These are phyloP conservation scores for Colletotrichum godetiae DNA, from an alignment of 2,329 filamentous ascomycete genomes.

Conservation along the genomic window DNA sequence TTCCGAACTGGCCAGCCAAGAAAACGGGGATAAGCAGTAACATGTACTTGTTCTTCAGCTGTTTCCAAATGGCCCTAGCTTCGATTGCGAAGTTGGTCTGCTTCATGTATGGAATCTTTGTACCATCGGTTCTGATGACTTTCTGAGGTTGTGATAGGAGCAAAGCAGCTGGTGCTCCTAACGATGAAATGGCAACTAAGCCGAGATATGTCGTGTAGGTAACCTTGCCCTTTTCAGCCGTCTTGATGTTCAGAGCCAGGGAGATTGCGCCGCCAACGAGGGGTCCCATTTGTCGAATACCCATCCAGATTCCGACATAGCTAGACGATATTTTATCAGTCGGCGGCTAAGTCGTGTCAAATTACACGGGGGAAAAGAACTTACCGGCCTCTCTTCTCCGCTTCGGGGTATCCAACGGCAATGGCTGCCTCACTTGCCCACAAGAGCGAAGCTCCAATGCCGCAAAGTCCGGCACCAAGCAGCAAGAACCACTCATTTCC, in stretches of 20 bases:
- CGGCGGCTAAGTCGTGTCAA: not conserved
- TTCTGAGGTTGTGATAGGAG: slow-evolving; percentile 57
- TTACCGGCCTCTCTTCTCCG: slow-evolving; percentile 64
- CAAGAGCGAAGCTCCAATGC: slow-evolving; percentile 48
- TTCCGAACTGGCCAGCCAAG: slow-evolving; percentile 25
- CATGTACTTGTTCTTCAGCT: slow-evolving; percentile 31
- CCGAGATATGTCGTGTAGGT: slow-evolving; percentile 55
- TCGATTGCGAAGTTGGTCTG: slow-evolving; percentile 20
- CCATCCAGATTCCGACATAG: slow-evolving; percentile 31
- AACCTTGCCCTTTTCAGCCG: slow-evolving; percentile 50
- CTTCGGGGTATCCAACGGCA: slow-evolving; percentile 72
- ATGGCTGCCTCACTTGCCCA: slow-evolving; percentile 52
- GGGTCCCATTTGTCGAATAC: slow-evolving; percentile 25
- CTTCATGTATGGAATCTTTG: slow-evolving; percentile 42
- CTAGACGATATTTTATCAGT: not conserved
- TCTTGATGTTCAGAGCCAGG: slow-evolving; percentile 56
- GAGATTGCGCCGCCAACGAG: slow-evolving; percentile 63
- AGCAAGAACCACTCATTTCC: slow-evolving; percentile 55
- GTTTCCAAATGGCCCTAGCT: slow-evolving; percentile 27
- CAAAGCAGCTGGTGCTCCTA: slow-evolving; percentile 54
- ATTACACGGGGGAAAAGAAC: not conserved
- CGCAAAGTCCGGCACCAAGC: slow-evolving; percentile 53
- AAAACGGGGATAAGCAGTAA: slow-evolving; percentile 27
- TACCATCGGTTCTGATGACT: slow-evolving; percentile 56
- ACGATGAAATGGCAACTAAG: slow-evolving; percentile 59